phyloP scores from a whole-genome alignment of 2,329 filamentous ascomycete genomes.

The Spiromastix sp. region DNA sequence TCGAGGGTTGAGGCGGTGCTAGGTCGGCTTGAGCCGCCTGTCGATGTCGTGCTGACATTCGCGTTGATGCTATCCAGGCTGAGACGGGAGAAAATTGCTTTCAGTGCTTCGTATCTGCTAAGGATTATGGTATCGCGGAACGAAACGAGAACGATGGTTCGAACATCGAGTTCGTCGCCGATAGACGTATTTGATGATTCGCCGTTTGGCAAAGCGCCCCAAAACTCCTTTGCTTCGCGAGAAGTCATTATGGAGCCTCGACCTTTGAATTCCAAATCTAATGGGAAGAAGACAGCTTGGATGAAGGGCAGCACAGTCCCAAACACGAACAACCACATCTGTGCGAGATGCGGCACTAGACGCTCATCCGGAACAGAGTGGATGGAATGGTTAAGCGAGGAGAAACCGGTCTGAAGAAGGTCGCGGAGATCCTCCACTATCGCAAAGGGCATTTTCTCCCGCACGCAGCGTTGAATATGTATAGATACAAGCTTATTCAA shows the following conservation, averaged over 20 bases:
- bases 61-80: constrained; percentile 67
- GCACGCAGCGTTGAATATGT: constrained; percentile 53
- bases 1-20: constrained; percentile 68
- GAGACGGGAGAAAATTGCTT: constrained; percentile 79
- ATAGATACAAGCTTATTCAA: constrained; percentile 54
- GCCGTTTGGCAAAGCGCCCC: constrained; percentile 58
- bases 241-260: constrained; percentile 66
- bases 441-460: constrained; percentile 47
- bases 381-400: constrained; percentile 73
- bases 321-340: constrained; percentile 90
- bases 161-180: constrained; percentile 64
- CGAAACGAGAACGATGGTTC: constrained; percentile 75
- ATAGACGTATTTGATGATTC: constrained; percentile 26
- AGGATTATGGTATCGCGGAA: constrained; percentile 86
- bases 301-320: constrained; percentile 85
- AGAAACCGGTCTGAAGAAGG: constrained; percentile 62
- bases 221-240: constrained; percentile 79
- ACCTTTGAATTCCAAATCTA: constrained; percentile 89
- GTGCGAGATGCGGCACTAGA: constrained; percentile 80
- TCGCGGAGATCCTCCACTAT: constrained; percentile 55
- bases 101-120: constrained; percentile 77
- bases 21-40: constrained; percentile 43
- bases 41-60: constrained; percentile 34
- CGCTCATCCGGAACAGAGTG: constrained; percentile 70
- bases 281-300: constrained; percentile 84